These are phyloP conservation scores for Sphagnum tenellum DNA, from an alignment of 225 moss, liverwort and hornwort genomes.

Conservation along the genomic window DNA sequence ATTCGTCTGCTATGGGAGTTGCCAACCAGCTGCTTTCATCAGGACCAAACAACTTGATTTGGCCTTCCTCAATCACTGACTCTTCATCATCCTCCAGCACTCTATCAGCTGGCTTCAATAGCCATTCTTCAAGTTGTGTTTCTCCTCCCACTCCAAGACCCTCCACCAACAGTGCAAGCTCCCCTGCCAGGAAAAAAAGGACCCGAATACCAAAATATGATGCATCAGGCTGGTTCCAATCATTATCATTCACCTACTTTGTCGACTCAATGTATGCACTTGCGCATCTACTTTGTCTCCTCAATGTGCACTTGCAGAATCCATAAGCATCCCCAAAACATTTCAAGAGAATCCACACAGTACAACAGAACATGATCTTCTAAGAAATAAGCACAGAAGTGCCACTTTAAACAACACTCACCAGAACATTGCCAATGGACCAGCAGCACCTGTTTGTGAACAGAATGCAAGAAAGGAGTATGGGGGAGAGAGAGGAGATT, in stretches of 20 bases:
- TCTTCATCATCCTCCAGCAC: slow-evolving; percentile 27
- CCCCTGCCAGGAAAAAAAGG: slow-evolving; percentile 38
- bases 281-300: too few relatives aligned
- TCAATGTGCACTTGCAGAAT: not conserved
- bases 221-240: not conserved
- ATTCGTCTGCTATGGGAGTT: slow-evolving; percentile 68
- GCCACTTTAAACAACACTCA: too few relatives aligned
- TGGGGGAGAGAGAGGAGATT: not conserved
- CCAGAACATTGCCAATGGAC: too few relatives aligned
- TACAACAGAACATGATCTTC: too few relatives aligned
- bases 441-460: not conserved
- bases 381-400: not conserved
- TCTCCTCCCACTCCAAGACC: slow-evolving; percentile 73
- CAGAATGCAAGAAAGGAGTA: not conserved
- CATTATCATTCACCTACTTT: not conserved
- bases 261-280: too few relatives aligned
- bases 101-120: slow-evolving; percentile 76
- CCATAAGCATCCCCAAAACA: not conserved
- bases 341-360: not conserved
- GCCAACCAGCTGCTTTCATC: slow-evolving; percentile 83
- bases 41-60: slow-evolving; percentile 60
- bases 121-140: slow-evolving; percentile 72
- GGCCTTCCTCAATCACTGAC: slow-evolving; percentile 48
- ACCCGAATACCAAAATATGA: not conserved
- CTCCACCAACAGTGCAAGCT: slow-evolving; percentile 83